These are phyloP conservation scores for Exophiala phaeomuriformis DNA, from an alignment of 2,329 filamentous ascomycete genomes.

Conservation along the genomic window DNA sequence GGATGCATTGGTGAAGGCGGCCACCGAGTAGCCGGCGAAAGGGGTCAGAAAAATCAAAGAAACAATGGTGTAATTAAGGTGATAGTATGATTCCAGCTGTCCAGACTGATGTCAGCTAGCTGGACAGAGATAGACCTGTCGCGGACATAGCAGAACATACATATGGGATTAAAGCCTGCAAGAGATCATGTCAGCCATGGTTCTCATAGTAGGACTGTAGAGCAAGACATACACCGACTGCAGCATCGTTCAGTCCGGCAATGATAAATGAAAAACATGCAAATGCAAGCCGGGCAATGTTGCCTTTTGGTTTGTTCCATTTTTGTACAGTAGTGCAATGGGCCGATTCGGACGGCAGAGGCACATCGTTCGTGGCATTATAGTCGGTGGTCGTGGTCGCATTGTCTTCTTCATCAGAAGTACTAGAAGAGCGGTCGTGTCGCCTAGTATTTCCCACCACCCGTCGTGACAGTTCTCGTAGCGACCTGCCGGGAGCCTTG, in stretches of 20 bases:
- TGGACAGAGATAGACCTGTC: background rate
- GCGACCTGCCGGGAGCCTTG: constrained; percentile 12
- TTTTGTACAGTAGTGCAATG: constrained; percentile 20
- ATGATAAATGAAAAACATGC: constrained; percentile 52
- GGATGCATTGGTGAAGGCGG: constrained; percentile 40
- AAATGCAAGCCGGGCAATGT: constrained; percentile 40
- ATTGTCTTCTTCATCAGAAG: background rate
- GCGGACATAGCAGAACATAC: background rate
- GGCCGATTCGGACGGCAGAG: background rate
- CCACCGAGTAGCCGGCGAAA: constrained; percentile 42
- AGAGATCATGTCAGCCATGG: background rate
- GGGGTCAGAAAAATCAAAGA: constrained; percentile 46
- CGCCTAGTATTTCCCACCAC: constrained; percentile 4
- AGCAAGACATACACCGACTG: constrained; percentile 39
- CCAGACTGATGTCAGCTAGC: constrained; percentile 26
- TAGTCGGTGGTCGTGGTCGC: background rate
- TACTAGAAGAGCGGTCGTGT: background rate
- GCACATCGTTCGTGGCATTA: background rate
- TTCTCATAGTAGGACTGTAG: background rate
- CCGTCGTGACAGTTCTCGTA: constrained; percentile 15
- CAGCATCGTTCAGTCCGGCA: constrained; percentile 51
- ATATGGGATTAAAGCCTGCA: constrained; percentile 23
- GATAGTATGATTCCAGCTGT: constrained; percentile 38
- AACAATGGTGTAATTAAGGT: constrained; percentile 40
- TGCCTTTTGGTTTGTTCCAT: constrained; percentile 58